These are phyloP conservation scores for Tephrocybe rancida DNA, from an alignment of 768 basidiomycete genomes.

Conservation along the genomic window DNA sequence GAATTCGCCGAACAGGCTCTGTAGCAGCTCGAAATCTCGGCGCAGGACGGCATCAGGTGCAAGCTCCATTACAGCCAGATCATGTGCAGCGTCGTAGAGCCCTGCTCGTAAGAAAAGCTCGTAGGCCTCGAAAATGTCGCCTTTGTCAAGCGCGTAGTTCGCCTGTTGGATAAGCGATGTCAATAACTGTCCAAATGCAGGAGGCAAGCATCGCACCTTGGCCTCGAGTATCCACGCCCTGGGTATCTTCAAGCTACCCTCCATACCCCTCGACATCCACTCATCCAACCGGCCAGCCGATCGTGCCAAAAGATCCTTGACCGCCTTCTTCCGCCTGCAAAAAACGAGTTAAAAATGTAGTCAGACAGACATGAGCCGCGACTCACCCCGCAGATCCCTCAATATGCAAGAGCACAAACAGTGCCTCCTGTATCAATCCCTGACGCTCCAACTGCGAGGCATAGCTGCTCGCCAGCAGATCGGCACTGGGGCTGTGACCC, in stretches of 20 bases:
- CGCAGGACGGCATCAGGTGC: constrained; percentile 86
- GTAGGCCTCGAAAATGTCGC: constrained; percentile 73
- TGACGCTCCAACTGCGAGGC: constrained; percentile 83
- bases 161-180: constrained; percentile 48
- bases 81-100: constrained; percentile 74
- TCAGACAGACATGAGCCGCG: constrained; percentile 22
- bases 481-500: constrained; percentile 68
- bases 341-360: constrained; percentile 1
- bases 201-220: constrained; percentile 51
- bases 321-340: constrained; percentile 75
- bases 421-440: constrained; percentile 83
- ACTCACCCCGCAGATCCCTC: constrained; percentile 79
- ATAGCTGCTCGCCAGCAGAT: constrained; percentile 81
- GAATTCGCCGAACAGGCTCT: constrained; percentile 70
- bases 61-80: constrained; percentile 82
- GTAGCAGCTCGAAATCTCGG: constrained; percentile 62
- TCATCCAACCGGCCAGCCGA: constrained; percentile 68
- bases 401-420: constrained; percentile 88
- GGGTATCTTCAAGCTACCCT: constrained; percentile 81
- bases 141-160: constrained; percentile 59
- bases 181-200: constrained; percentile 1
- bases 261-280: constrained; percentile 71
- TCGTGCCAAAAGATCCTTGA: constrained; percentile 79
- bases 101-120: constrained; percentile 74
- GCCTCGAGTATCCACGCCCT: constrained; percentile 89